phyloP scores from a whole-genome alignment of 2,329 filamentous ascomycete genomes.

The Seiridium cupressi region DNA sequence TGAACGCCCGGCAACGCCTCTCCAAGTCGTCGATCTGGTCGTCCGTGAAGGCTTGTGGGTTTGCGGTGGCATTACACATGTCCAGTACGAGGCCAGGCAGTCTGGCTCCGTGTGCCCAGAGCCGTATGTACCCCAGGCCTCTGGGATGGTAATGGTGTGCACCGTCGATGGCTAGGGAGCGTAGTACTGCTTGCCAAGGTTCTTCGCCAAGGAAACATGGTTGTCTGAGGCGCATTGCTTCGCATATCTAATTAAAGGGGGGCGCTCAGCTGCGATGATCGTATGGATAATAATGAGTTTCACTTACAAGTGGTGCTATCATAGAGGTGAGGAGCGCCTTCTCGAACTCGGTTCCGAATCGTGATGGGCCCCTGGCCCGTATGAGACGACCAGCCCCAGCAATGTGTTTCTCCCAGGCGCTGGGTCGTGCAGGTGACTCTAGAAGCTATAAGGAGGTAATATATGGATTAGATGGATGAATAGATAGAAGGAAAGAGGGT shows the following conservation, averaged over 20 bases:
- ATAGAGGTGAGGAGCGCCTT: constrained; percentile 10
- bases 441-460: constrained; percentile 4
- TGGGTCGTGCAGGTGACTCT: constrained; percentile 4
- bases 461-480: not conserved
- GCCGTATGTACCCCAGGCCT: constrained; percentile 2
- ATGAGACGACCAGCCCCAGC: constrained; percentile 14
- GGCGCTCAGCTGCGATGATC: not conserved
- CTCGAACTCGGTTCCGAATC: constrained; percentile 13
- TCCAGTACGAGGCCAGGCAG: constrained; percentile 7
- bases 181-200: constrained; percentile 12
- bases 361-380: constrained; percentile 11
- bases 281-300: no score
- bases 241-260: constrained; percentile 5
- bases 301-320: constrained; percentile 7
- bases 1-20: not conserved
- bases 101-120: constrained; percentile 5
- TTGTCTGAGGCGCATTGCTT: constrained; percentile 4
- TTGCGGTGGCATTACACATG: not conserved
- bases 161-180: not conserved
- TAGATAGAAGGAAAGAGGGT: not conserved
- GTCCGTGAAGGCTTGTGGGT: not conserved
- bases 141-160: constrained; percentile 1
- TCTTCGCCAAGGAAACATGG: constrained; percentile 15
- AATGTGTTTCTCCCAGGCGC: constrained; percentile 12
- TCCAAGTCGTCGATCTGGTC: constrained; percentile 7